A percentile compares a stretch with the other conserved stretches of the same genome.
Evolutionary conservation across 139 green algal species (phyloP).

Genomic region (Mesostigma viride): DNA sequence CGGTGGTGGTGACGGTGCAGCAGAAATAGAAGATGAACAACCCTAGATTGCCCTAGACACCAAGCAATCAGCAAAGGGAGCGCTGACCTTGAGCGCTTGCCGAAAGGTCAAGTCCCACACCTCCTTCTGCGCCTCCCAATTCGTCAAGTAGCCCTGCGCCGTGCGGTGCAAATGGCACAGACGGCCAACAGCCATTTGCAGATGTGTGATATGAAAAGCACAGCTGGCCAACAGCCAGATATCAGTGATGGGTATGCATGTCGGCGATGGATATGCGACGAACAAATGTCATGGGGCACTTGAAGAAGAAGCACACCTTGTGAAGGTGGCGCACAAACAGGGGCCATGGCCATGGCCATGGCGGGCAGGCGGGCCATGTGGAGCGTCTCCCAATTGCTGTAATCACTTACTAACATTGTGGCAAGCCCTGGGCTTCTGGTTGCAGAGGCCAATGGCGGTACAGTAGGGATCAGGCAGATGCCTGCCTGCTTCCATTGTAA

Average conservation of each 20-base stretch:
- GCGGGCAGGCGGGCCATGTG: no score
- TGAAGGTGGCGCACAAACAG: not conserved
- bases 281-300: not conserved
- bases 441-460: no score
- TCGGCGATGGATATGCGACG: not conserved
- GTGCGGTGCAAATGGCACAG: not conserved
- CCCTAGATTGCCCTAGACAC: no score
- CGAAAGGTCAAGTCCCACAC: slow-evolving; percentile 25
- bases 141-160: slow-evolving; percentile 24
- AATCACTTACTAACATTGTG: no score
- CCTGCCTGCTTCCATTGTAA: no score
- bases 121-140: slow-evolving; percentile 24
- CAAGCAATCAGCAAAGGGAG: not conserved
- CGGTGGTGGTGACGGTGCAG: not conserved
- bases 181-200: not conserved
- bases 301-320: not conserved
- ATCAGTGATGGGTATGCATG: not conserved
- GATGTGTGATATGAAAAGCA: not conserved
- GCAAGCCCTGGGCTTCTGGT: no score
- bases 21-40: not conserved
- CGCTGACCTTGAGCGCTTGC: slow-evolving; percentile 13
- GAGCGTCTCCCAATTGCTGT: no score
- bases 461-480: no score
- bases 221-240: not conserved
- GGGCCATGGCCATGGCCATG: no score